Conservation (phyloP, 306 rosid species). For the Prunus salicina region DNA sequence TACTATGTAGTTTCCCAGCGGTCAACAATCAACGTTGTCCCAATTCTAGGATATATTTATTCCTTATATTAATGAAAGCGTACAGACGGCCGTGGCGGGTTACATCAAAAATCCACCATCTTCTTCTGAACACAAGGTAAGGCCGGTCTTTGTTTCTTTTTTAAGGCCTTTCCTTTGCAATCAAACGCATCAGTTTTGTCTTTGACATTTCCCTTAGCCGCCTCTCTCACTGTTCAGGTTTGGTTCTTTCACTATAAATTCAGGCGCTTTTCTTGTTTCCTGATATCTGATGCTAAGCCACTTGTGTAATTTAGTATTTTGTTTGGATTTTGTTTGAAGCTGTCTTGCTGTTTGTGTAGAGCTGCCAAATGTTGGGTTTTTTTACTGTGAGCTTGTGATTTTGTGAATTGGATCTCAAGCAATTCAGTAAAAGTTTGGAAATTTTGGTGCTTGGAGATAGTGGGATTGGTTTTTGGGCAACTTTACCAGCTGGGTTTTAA, state of each 20-base stretch:
- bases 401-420: slow-evolving; percentile 12
- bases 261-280: background rate
- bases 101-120: slow-evolving; percentile 40
- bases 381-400: background rate
- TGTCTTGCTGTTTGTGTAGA: slow-evolving; percentile 6
- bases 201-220: slow-evolving; percentile 25
- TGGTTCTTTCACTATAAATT: slow-evolving; percentile 23
- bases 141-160: slow-evolving; percentile 33
- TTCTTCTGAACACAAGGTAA: slow-evolving; percentile 12
- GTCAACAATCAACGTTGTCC: slow-evolving; percentile 19
- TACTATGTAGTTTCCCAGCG: background rate
- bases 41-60: background rate
- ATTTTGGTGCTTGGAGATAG: slow-evolving; percentile 17
- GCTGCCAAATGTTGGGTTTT: slow-evolving; percentile 12
- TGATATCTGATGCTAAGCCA: background rate
- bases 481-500: slow-evolving; percentile 26
- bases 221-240: slow-evolving; percentile 25
- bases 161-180: background rate
- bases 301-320: background rate
- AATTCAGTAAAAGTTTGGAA: slow-evolving; percentile 1
- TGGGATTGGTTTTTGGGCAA: background rate
- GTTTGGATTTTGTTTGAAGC: slow-evolving; percentile 5
- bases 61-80: background rate
- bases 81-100: slow-evolving; percentile 29
- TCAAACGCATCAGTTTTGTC: slow-evolving; percentile 7